Conservation (phyloP, 345 rosid genomes). For the Isatis tinctoria region DNA sequence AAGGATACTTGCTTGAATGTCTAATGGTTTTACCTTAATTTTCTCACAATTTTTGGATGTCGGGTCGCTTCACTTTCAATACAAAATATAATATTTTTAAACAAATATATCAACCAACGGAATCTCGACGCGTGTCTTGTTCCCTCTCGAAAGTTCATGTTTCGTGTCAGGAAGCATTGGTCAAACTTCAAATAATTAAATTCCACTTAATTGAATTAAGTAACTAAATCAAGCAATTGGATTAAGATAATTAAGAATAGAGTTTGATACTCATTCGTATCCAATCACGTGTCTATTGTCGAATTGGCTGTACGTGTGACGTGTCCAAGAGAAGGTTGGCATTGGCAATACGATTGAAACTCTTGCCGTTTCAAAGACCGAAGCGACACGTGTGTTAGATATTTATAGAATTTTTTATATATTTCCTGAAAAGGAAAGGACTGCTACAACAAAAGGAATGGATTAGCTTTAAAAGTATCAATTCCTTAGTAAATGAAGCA, state of each 20-base stretch:
- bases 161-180: constrained; percentile 7
- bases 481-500: not conserved
- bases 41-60: too few relatives aligned
- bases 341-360: constrained; percentile 25
- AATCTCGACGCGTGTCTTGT: not conserved
- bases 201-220: constrained; percentile 2
- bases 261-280: not conserved
- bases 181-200: not conserved
- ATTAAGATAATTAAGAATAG: not conserved
- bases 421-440: constrained; percentile 28
- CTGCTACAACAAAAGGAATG: not conserved
- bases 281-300: not conserved
- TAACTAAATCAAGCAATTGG: not conserved
- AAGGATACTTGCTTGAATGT: too few relatives aligned
- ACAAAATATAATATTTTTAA: not conserved
- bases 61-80: not conserved
- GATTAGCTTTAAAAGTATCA: not conserved
- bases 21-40: too few relatives aligned
- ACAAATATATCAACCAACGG: not conserved
- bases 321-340: constrained; percentile 19
- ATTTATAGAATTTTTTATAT: not conserved
- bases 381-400: constrained; percentile 5
- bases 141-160: not conserved
- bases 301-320: not conserved
- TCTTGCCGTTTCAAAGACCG: constrained; percentile 13